Base-by-base conservation (phyloP, 345 rosid genomes). In the Rhodamnia rubescens region DNA sequence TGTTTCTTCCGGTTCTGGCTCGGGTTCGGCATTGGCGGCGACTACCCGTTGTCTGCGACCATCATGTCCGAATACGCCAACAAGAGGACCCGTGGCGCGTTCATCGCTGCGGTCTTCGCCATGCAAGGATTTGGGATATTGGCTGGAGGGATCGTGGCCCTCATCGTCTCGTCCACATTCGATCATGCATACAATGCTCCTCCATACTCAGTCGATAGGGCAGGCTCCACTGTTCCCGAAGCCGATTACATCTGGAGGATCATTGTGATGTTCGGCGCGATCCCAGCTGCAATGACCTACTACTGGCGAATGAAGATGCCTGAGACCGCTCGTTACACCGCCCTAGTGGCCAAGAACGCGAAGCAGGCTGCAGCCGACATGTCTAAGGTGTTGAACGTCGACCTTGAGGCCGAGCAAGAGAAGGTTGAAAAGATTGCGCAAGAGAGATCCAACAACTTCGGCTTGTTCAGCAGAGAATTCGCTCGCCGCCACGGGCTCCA, bases 1-100 rank as follows among this genome's bases (percentile, higher is more conserved):
- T 93, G 96, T 87, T 96, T 96, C 90, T 96, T 94, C 87, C 93
- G 98, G 21, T 94, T 96, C 87, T 96, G 98, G 98, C 98, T 94
- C 0, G 98, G 98, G 20, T 94, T 94, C 36, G 98, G 98, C 36
- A 94, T 94, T 18, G 98, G 98, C 10, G 98, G 98, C 36, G 98
- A 96, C 86, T 93, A 94, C 84, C 98, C 98, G 0, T 94, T 96
- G 40, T 96, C 98, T 6, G 98, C 98, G 36, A 94, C 98, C 9
- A 95, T 96, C 88, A 94, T 96, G 98, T 96, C 98, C 0, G 98
- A 94, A 85, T 94, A 96, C 50, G 95, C 98, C 5, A 93, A 93
- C 86, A 95, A 94, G 87, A 91, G 84, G 89, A 94, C 96, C 49
- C 96, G 96, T 1, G 98, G 98, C 0, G 92, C 92, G 11, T 96